Conservation (phyloP, 192 early-diverging fungal species). For the Linnemannia hyalina region DNA sequence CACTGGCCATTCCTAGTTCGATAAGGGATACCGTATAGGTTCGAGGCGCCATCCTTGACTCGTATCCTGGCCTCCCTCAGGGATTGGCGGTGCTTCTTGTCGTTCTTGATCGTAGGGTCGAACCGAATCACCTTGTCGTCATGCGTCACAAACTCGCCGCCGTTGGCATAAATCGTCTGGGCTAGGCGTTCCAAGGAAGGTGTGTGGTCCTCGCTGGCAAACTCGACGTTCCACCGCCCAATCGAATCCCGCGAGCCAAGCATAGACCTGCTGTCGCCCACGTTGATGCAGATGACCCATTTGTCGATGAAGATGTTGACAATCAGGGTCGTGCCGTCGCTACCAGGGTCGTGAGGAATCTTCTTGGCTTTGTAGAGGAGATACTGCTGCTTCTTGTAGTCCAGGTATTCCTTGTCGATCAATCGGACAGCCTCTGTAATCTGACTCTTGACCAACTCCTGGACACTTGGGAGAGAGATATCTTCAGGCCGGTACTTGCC, state of each 20-base stretch:
- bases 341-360: conserved; percentile 53
- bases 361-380: conserved; percentile 44
- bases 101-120: conserved; percentile 59
- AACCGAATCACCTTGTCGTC: conserved; percentile 68
- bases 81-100: conserved; percentile 62
- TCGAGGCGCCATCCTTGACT: conserved; percentile 54
- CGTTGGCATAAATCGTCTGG: conserved; percentile 66
- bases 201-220: conserved; percentile 69
- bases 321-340: conserved; percentile 68
- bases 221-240: conserved; percentile 66
- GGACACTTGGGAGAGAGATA: conserved; percentile 49
- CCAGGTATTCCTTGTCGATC: conserved; percentile 67
- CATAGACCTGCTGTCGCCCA: conserved; percentile 70
- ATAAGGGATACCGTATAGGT: conserved; percentile 55
- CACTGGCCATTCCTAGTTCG: conserved; percentile 43
- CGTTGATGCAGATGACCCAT: conserved; percentile 68
- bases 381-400: conserved; percentile 64
- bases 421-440: conserved; percentile 58
- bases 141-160: conserved; percentile 70
- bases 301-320: conserved; percentile 67
- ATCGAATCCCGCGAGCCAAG: conserved; percentile 41
- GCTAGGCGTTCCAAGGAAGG: conserved; percentile 70
- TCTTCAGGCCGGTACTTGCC: conserved; percentile 50
- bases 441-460: conserved; percentile 58
- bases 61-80: conserved; percentile 69